Evolutionary conservation across 2,329 filamentous ascomycete genomes (phyloP).

Genomic region (Curvularia sp.): DNA sequence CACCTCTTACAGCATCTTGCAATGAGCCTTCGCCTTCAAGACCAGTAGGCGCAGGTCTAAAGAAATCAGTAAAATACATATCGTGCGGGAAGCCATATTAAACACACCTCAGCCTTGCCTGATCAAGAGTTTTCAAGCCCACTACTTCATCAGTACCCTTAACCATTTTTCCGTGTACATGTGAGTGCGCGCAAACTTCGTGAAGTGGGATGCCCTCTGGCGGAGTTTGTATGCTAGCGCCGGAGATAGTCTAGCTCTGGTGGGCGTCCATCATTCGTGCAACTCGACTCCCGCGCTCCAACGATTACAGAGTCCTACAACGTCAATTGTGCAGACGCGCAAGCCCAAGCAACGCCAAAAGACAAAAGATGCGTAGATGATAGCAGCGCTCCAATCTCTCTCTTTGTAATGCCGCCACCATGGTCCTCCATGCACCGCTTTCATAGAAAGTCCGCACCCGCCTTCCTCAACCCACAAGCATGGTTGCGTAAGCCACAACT

Average conservation of each 20-base stretch:
- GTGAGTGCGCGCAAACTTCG: constrained; percentile 13
- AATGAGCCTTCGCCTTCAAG: constrained; percentile 32
- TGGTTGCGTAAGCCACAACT: constrained; percentile 9
- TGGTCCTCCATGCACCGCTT: constrained; percentile 24
- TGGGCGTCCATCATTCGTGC: neutral
- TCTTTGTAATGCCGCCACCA: constrained; percentile 30
- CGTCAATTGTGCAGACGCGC: constrained; percentile 8
- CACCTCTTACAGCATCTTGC: constrained; percentile 50
- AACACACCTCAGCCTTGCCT: constrained; percentile 29
- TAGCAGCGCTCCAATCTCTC: constrained; percentile 16
- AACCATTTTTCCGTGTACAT: constrained; percentile 21
- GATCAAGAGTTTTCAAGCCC: constrained; percentile 26
- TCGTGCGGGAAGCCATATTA: neutral
- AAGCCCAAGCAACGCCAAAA: constrained; percentile 1
- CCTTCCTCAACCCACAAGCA: constrained; percentile 7
- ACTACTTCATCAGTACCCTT: constrained; percentile 23
- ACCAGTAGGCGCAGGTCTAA: constrained; percentile 42
- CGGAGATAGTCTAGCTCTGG: constrained; percentile 12
- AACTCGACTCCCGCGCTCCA: neutral
- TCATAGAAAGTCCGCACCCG: constrained; percentile 14
- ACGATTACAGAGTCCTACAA: neutral
- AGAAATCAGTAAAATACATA: neutral
- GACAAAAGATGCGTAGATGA: constrained; percentile 22
- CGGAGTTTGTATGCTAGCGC: constrained; percentile 35
- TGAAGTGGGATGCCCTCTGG: constrained; percentile 1